Evolutionary conservation across 2,329 filamentous ascomycete species (phyloP), one percentile per base, ranked within the genome.

Genomic region (Aspergillus bombycis): DNA sequence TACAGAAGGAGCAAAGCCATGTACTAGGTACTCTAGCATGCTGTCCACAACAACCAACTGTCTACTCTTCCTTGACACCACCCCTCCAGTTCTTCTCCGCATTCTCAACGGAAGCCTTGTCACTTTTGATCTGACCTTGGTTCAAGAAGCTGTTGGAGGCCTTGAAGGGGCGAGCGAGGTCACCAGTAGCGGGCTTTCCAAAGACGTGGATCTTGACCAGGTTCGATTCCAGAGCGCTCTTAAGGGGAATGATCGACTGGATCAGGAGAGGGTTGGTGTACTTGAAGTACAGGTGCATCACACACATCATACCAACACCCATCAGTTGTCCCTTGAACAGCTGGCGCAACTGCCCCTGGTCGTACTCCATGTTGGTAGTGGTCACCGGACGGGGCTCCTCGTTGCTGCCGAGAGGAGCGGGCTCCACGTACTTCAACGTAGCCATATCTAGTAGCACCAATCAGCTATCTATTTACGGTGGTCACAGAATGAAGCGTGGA

Each of bases 231-330:
- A 99, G 87, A 53, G 93, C 94, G 77, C 91, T 87, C 90, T 99
- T 99, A 81, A 98, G 85, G 38, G 95, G 95, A 77, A 99, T 95
- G 83, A 99, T 97, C 79, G 91, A 96, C 88, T 99, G 95, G 84
- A 99, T 97, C 75, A 97, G 85, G 58, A 99, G 91, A 48, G 95
- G 95, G 89, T 98, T 99, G 84, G 94, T 98, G 90, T 98, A 99
- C 81, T 97, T 94, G 86, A 99, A 91, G 89, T 98, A 99, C 66
- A 99, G 71, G 84, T 99, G 95, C 94, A 99, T 98, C 76, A 97
- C 92, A 66, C 82, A 89, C 94, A 99, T 98, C 94, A 99, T 99
- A 79, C 87, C 94, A 63, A 99, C 85, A 65, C 95, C 95, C 92
- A 97, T 98, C 74, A 96, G 83, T 84, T 98, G 94, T 68, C 90